Base-by-base conservation (phyloP, 2,329 filamentous ascomycete genomes). In the Pseudocercospora pini-densiflorae region DNA sequence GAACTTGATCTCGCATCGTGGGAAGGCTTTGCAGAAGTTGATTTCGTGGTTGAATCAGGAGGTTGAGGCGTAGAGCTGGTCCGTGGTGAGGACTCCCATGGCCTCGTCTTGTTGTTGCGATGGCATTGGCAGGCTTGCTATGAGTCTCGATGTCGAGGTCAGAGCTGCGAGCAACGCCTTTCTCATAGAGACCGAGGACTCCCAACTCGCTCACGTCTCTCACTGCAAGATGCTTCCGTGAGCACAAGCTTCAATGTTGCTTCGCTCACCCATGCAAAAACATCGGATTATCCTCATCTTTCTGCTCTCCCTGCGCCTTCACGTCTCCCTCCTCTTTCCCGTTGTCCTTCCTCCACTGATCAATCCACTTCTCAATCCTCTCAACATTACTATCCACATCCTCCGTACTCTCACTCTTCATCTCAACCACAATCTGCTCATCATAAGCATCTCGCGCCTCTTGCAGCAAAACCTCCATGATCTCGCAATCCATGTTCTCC, bases 401-500 rank as follows among this genome's bases (percentile, higher is more conserved):
- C 60, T 94, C 90, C 2, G 89, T 85, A 62, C 86, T 87, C 77
- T 97, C 91, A 79, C 94, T 98, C 75, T 84, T 88, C 75, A 99
- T 81, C 80, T 97, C 93, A 27, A 98, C 91, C 43, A 99, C 90
- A 72, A 97, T 92, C 76, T 95, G 89, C 79, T 91, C 88, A 62
- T 92, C 91, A 75, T 94, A 99, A 10, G 91, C 88, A 70, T 97
- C 94, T 67, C 89, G 85, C 33, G 95, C 95, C 82, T 99, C 95
- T 72, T 97, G 90, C 21, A 97, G 83, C 63, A 99, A 82, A 27
- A 98, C 92, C 76, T 97, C 91, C 90, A 99, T 98, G 77, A 99
- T 98, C 82, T 99, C 95, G 31, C 92, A 91, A 79, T 99, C 95
- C 67, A 99, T 83, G 77, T 99, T 99, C 79, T 98, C 95, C 79